phyloP scores from a whole-genome alignment of 306 rosid species.

The Citrullus mucosospermus region DNA sequence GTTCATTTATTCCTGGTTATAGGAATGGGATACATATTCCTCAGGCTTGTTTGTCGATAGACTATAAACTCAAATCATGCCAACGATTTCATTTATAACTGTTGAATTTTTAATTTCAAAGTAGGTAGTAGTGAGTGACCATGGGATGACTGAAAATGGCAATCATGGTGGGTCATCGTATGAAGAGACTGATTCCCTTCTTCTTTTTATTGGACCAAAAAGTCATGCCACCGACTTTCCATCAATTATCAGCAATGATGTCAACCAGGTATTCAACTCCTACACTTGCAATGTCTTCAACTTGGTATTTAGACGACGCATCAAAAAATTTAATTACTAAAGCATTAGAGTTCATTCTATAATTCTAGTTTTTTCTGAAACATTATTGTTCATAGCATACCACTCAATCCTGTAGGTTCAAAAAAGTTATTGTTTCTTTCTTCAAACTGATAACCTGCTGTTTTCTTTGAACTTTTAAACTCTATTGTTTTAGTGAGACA shows the following conservation, averaged over 20 bases:
- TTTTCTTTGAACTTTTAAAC: not conserved
- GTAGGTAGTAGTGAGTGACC: constrained; percentile 84
- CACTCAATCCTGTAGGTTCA: not conserved
- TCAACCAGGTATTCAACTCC: constrained; percentile 49
- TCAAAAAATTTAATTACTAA: not conserved
- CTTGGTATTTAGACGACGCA: not conserved
- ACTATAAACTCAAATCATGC: not conserved
- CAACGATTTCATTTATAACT: not conserved
- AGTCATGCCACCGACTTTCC: constrained; percentile 23
- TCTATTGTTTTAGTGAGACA: not conserved
- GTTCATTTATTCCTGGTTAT: not conserved
- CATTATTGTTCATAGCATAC: not conserved
- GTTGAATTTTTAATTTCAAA: constrained; percentile 5
- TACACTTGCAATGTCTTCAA: not conserved
- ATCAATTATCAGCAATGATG: constrained; percentile 21
- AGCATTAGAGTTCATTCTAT: not conserved
- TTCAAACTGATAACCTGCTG: not conserved
- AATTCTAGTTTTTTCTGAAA: not conserved
- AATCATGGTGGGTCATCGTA: constrained; percentile 89
- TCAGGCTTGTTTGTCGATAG: not conserved
- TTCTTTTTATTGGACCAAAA: constrained; percentile 54
- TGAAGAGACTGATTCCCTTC: constrained; percentile 81
- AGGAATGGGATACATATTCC: not conserved
- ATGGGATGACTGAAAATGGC: constrained; percentile 92
- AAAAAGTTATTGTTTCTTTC: not conserved